Conservation (phyloP, 75 land plant genomes). For the Selaginella moellendorffii region DNA sequence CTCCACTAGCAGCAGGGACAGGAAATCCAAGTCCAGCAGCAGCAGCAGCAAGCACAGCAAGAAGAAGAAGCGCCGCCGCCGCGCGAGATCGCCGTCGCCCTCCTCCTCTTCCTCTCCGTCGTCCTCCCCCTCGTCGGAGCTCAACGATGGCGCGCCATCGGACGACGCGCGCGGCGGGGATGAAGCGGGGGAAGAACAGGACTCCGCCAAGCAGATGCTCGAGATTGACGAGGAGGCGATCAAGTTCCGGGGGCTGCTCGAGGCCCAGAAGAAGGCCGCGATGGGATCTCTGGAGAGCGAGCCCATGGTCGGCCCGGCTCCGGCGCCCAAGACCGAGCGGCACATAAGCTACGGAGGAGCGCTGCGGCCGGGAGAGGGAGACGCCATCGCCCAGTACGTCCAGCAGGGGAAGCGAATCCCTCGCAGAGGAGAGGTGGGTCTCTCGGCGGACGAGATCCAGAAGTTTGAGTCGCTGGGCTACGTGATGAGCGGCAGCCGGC, state of each 20-base stretch:
- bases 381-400: constrained; percentile 98
- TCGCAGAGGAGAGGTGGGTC: constrained; percentile 95
- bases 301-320: constrained; percentile 70
- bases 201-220: constrained; percentile 6
- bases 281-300: constrained; percentile 45
- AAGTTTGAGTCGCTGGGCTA: constrained; percentile 87
- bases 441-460: constrained; percentile 91
- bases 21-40: too few species aligned
- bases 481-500: constrained; percentile 99
- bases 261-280: constrained; percentile 53
- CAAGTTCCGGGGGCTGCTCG: constrained; percentile 69
- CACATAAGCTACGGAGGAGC: constrained; percentile 99
- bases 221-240: constrained; percentile 53
- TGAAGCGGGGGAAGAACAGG: constrained; percentile 13
- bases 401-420: constrained; percentile 99
- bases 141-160: neutral
- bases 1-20: too few species aligned
- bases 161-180: constrained; percentile 16
- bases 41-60: too few species aligned
- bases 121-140: constrained; percentile 11
- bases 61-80: too few species aligned
- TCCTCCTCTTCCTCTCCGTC: too few species aligned
- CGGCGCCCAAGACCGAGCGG: constrained; percentile 85
- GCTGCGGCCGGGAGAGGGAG: constrained; percentile 95
- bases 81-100: too few species aligned